A percentile compares a stretch with the other conserved stretches of the same genome.
phyloP scores from a whole-genome alignment of 208 protist genomes.

The Leishmania tropica region DNA sequence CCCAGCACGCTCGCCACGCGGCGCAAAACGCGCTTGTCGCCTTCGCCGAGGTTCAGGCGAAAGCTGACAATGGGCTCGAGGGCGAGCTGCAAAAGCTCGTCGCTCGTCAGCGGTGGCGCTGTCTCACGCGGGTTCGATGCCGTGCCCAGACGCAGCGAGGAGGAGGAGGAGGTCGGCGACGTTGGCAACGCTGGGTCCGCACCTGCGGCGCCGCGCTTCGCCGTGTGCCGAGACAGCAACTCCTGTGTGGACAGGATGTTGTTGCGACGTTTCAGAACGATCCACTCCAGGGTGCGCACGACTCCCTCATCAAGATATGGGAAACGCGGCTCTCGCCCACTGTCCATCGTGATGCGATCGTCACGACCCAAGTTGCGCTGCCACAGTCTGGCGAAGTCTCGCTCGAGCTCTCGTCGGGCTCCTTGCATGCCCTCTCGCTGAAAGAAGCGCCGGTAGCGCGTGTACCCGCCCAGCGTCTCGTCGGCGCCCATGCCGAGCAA shows the following conservation, averaged over 20 bases:
- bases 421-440: constrained; percentile 58
- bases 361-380: constrained; percentile 95
- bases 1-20: constrained; percentile 82
- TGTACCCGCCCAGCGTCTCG: constrained; percentile 96
- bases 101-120: constrained; percentile 12
- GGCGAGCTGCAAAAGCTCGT: constrained; percentile 45
- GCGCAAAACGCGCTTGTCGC: constrained; percentile 94
- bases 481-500: constrained; percentile 96
- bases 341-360: constrained; percentile 94
- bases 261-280: constrained; percentile 60
- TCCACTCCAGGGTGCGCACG: constrained; percentile 63
- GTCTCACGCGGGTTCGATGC: not conserved
- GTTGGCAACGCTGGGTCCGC: not conserved
- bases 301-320: constrained; percentile 96
- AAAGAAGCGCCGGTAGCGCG: constrained; percentile 90
- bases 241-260: constrained; percentile 21
- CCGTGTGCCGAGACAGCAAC: not conserved
- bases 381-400: constrained; percentile 94
- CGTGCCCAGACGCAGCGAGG: not conserved
- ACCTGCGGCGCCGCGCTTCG: not conserved
- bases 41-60: constrained; percentile 68
- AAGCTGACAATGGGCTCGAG: constrained; percentile 73
- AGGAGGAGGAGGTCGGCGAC: not conserved
- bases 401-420: constrained; percentile 80
- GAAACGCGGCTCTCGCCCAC: constrained; percentile 90